Evolutionary conservation across 345 rosid genomes (phyloP), one percentile per base, ranked within the genome.

Genomic region (Conringia planisiliqua): DNA sequence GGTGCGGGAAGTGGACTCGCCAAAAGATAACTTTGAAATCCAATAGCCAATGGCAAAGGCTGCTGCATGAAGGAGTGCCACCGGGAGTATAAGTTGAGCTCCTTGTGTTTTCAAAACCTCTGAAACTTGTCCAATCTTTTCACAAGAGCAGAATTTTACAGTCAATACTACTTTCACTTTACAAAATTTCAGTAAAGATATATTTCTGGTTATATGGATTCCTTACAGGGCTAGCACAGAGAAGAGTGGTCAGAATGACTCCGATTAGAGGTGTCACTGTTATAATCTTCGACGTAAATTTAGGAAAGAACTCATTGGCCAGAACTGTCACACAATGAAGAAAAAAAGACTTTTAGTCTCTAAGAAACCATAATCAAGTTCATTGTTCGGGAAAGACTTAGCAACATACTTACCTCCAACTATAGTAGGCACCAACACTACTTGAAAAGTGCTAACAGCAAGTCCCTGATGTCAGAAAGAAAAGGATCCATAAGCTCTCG

Each of bases 221-320:
- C 80, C 97, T 94, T 79, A 95, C 97, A 42, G 97, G 99, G 71
- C 99, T 92, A 17, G 99, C 97, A 80, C 97, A 95, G 47, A 95
- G 97, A 63, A 95, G 82, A 20, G 97, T 92, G 27, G 97, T 95
- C 73, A 92, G 89, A 75, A 92, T 81, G 71, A 95, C 99, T 78
- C 99, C 97, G 44, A 95, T 86, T 75, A 95, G 71, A 22, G 99
- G 99, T 13, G 97, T 95, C 74, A 95, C 84, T 3, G 89, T 63
- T 79, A 85, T 68, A 54, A 95, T 89, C 79, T 92, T 95, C 0
- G 93, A 82, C 42, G 97, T 95, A 80, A 95, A 87, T 51, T 87
- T 90, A 24, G 97, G 98, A 75, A 91, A 95, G 81, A 86, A 95
- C 79, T 95, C 99, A 60, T 95, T 95, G 39, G 89, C 68, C 79